phyloP scores from a whole-genome alignment of 2,329 filamentous ascomycete species.

The Pseudogymnoascus sp. region DNA sequence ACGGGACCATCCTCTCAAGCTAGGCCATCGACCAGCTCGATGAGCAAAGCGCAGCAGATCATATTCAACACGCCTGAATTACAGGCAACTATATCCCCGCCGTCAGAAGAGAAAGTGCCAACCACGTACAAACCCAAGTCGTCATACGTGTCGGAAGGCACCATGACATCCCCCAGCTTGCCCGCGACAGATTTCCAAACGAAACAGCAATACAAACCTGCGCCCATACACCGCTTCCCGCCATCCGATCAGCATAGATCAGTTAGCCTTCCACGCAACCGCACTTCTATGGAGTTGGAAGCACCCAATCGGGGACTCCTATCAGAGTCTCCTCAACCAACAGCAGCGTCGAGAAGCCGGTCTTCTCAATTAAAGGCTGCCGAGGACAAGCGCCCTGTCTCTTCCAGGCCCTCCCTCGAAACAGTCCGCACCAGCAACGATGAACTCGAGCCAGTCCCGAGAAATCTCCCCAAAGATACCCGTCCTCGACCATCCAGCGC shows the following conservation, averaged over 20 bases:
- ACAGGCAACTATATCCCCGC: slow-evolving; percentile 38
- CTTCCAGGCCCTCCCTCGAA: slow-evolving; percentile 62
- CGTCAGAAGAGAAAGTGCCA: slow-evolving; percentile 20
- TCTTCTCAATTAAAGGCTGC: slow-evolving; percentile 25
- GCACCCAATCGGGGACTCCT: slow-evolving; percentile 15
- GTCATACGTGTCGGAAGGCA: slow-evolving; percentile 60
- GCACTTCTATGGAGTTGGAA: slow-evolving; percentile 14
- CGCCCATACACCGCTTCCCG: slow-evolving; percentile 22
- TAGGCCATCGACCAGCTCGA: slow-evolving; percentile 29
- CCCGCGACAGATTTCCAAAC: slow-evolving; percentile 23
- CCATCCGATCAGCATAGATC: slow-evolving; percentile 38
- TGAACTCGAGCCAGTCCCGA: slow-evolving; percentile 48
- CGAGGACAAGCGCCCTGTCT: slow-evolving; percentile 33
- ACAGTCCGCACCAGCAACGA: slow-evolving; percentile 58
- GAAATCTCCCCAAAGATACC: slow-evolving; percentile 34
- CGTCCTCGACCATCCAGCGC: slow-evolving; percentile 71
- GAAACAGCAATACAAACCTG: slow-evolving; percentile 17
- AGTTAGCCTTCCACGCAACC: slow-evolving; percentile 36
- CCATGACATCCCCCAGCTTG: slow-evolving; percentile 62
- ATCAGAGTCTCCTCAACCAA: slow-evolving; percentile 17
- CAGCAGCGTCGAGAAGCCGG: slow-evolving; percentile 18
- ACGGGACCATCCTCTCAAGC: slow-evolving; percentile 10
- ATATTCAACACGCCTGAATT: slow-evolving; percentile 55
- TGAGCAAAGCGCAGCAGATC: slow-evolving; percentile 55
- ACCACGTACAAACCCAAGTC: slow-evolving; percentile 23